Conservation (phyloP, 495 filamentous ascomycete genomes). For the Lasiosphaeria ovina region DNA sequence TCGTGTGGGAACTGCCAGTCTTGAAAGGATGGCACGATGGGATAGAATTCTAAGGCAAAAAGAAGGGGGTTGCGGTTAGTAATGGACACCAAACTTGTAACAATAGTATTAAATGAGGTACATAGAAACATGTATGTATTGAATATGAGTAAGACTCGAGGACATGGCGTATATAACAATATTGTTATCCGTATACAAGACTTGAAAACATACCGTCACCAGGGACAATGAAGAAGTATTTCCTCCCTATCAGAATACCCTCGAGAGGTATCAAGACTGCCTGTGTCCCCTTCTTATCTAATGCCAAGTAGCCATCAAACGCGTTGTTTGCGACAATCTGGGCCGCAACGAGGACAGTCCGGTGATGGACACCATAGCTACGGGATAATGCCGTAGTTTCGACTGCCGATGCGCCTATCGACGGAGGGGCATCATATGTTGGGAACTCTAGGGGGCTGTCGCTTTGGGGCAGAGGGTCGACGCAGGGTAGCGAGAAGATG, state of each 20-base stretch:
- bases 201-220: conserved; percentile 2
- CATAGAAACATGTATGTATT: neutral
- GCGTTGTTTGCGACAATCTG: conserved; percentile 7
- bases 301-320: conserved; percentile 5
- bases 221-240: conserved; percentile 8
- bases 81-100: neutral
- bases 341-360: conserved; percentile 4
- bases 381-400: neutral
- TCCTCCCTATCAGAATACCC: conserved; percentile 5
- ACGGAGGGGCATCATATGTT: neutral
- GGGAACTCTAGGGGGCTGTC: neutral
- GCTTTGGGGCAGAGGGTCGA: conserved; percentile 1
- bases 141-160: neutral
- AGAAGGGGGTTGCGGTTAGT: neutral
- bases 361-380: conserved; percentile 4
- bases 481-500: conserved; percentile 3
- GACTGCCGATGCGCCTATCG: neutral
- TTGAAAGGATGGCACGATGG: conserved; percentile 4
- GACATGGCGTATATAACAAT: neutral
- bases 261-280: conserved; percentile 1
- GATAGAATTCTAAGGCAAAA: neutral
- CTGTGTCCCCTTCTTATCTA: neutral
- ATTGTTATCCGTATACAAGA: neutral
- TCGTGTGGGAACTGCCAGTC: conserved; percentile 8
- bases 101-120: neutral